Base-by-base conservation (phyloP, 2,329 filamentous ascomycete species). In the Fusarium xyrophilum region DNA sequence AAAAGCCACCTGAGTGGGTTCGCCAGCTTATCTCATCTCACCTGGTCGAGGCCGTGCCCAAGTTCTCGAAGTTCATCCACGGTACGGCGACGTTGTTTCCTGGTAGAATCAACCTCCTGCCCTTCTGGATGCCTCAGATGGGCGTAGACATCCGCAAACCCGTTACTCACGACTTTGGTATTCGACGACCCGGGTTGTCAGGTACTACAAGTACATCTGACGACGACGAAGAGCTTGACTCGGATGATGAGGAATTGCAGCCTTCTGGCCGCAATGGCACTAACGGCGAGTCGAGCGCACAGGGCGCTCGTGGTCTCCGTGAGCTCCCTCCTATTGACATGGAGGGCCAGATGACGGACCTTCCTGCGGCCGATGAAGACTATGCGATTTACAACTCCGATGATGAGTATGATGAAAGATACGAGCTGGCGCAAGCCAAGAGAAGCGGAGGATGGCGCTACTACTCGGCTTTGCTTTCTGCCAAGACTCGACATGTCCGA, bases 121-220 rank as follows among this genome's bases (percentile, higher is more conserved):
- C 96, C 1, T 99, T 93, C 83, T 99, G 96, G 96, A 92, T 95
- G 84, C 96, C 96, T 2, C 96, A 99, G 80, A 99, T 99, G 96
- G 90, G 97, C 71, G 89, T 96, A 27, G 96, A 99, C 76, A 99
- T 99, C 74, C 92, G 94, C 71, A 99, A 99, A 80, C 93, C 96
- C 2, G 87, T 89, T 32, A 93, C 88, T 7, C 93, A 96, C 74
- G 89, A 91, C 71, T 98, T 98, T 76, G 96, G 96, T 57, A 97
- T 99, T 73, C 91, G 92, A 74, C 86, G 95, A 35, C 89, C 91
- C 1, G 89, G 88, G 10, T 87, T 92, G 23, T 93, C 91, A 56
- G 89, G 89, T 35, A 92, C 89, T 38, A 89, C 91, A 25, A 94
- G 92, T 2, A 93, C 90, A 19, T 92, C 92, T 21, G 91, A 93